These are phyloP conservation scores for Nitzschia sp. DNA, from an alignment of 108 stramenopile genomes.

Conservation along the genomic window DNA sequence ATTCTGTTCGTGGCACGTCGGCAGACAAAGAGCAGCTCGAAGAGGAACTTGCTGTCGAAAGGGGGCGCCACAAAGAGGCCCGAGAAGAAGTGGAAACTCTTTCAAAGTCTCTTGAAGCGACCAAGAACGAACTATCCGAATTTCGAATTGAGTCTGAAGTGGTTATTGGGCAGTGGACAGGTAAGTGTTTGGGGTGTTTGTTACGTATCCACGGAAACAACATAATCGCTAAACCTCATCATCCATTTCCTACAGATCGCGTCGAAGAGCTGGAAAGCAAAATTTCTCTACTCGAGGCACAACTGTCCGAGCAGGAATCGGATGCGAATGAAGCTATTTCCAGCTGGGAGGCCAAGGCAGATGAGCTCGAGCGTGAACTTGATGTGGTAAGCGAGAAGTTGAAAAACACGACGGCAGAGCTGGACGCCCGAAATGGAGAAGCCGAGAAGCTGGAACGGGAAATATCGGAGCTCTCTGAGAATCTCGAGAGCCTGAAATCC, in stretches of 20 bases:
- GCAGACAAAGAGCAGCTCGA: background rate
- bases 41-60: slow-evolving; percentile 11
- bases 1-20: background rate
- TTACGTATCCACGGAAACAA: slow-evolving; percentile 17
- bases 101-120: background rate
- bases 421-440: background rate
- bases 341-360: slow-evolving; percentile 62
- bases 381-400: slow-evolving; percentile 13
- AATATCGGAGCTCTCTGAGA: background rate
- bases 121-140: slow-evolving; percentile 26
- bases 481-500: background rate
- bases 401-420: background rate
- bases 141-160: slow-evolving; percentile 50
- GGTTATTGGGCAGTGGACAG: slow-evolving; percentile 65
- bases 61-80: background rate
- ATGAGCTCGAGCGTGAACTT: slow-evolving; percentile 45
- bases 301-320: slow-evolving; percentile 41
- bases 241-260: background rate
- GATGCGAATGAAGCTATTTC: slow-evolving; percentile 66
- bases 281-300: slow-evolving; percentile 25
- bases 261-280: slow-evolving; percentile 53
- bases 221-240: slow-evolving; percentile 9
- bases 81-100: background rate
- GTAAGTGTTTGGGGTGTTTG: slow-evolving; percentile 22
- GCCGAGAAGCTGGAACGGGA: slow-evolving; percentile 1